Evolutionary conservation across 2,329 filamentous ascomycete genomes (phyloP).

Genomic region (Dothistroma pini): DNA sequence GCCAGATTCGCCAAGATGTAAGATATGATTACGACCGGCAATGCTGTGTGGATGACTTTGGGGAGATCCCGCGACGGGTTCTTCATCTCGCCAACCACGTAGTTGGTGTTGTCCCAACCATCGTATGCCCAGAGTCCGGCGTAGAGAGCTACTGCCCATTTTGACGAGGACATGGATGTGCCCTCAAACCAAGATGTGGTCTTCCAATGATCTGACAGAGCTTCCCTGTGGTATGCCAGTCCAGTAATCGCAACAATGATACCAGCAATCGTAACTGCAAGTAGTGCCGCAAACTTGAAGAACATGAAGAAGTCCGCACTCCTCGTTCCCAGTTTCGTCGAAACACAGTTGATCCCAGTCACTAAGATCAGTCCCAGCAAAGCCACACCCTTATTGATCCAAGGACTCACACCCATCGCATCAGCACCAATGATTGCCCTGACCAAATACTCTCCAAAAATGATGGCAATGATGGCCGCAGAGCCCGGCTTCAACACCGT

Average conservation of each 20-base stretch:
- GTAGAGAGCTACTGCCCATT: constrained; percentile 92
- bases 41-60: constrained; percentile 91
- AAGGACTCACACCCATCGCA: constrained; percentile 72
- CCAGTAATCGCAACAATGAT: constrained; percentile 87
- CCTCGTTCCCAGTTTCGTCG: constrained; percentile 80
- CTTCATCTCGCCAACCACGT: constrained; percentile 94
- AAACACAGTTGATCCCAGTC: constrained; percentile 84
- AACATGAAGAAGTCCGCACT: constrained; percentile 95
- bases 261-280: constrained; percentile 82
- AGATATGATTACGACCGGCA: constrained; percentile 85
- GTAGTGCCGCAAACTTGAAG: constrained; percentile 85
- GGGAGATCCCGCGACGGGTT: constrained; percentile 87
- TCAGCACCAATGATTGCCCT: constrained; percentile 83
- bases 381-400: constrained; percentile 88
- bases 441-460: constrained; percentile 97
- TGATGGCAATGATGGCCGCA: constrained; percentile 91
- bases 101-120: constrained; percentile 99
- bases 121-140: constrained; percentile 97
- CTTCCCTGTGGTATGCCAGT: constrained; percentile 68
- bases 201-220: constrained; percentile 69
- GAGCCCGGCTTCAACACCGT: constrained; percentile 91
- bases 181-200: constrained; percentile 77
- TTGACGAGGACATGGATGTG: constrained; percentile 73
- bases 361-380: constrained; percentile 70
- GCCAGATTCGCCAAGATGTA: constrained; percentile 89